A percentile compares a stretch with the other conserved stretches of the same genome.
Evolutionary conservation across 345 rosid species (phyloP).

Genomic region (Brassica cretica): DNA sequence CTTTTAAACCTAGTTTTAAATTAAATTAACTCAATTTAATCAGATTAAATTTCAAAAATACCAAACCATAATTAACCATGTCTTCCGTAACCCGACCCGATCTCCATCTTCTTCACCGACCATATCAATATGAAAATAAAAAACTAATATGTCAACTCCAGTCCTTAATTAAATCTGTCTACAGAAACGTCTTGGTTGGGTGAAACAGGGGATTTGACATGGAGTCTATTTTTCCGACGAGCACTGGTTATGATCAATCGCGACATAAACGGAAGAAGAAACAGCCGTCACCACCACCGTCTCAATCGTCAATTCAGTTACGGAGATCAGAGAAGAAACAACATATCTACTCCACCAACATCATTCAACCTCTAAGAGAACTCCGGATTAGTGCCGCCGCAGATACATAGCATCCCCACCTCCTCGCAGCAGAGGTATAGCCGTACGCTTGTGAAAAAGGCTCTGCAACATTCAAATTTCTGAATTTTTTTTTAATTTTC

Average conservation of each 20-base stretch:
- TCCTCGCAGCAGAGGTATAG: constrained; percentile 45
- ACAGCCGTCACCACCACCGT: not conserved
- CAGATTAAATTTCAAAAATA: too few relatives aligned
- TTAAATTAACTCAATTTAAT: not conserved
- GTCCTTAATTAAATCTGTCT: not conserved
- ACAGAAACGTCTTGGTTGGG: not conserved
- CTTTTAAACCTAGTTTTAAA: not conserved
- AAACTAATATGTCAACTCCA: not conserved
- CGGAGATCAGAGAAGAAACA: constrained; percentile 84
- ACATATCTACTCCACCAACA: constrained; percentile 71
- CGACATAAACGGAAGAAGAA: constrained; percentile 67
- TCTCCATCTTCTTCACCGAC: not conserved
- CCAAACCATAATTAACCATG: not conserved
- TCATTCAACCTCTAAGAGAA: constrained; percentile 62
- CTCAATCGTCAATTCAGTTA: constrained; percentile 30
- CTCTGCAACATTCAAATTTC: not conserved
- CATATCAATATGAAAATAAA: not conserved
- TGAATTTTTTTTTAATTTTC: too few relatives aligned
- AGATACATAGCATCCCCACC: constrained; percentile 13
- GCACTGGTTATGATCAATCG: constrained; percentile 42
- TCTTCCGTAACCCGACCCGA: not conserved
- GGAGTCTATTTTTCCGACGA: constrained; percentile 35
- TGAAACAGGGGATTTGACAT: not conserved
- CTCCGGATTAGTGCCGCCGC: constrained; percentile 35
- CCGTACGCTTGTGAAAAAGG: constrained; percentile 43